phyloP scores from a whole-genome alignment of 768 basidiomycete species.

The Leucogyrophana mollusca region DNA sequence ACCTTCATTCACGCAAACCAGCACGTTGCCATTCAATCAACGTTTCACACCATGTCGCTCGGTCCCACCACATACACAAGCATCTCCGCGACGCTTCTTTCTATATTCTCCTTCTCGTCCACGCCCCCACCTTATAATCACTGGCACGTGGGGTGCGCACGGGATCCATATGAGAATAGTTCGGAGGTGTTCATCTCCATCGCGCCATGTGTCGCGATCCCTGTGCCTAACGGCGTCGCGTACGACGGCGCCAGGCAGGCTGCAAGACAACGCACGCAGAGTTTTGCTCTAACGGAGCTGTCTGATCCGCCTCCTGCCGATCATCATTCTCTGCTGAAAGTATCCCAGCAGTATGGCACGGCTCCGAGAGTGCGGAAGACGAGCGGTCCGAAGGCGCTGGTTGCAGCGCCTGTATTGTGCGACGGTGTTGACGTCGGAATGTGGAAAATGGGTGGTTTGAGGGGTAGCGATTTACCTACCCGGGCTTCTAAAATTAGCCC shows the following conservation, averaged over 20 bases:
- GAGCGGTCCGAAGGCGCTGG: too few species aligned
- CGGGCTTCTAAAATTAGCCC: too few species aligned
- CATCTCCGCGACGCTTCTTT: not conserved
- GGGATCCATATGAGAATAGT: not conserved
- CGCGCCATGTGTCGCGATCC: not conserved
- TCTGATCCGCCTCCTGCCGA: too few species aligned
- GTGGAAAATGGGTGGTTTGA: too few species aligned
- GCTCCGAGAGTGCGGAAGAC: too few species aligned
- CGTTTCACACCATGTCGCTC: not conserved
- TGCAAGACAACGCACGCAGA: too few species aligned
- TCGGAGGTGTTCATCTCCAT: slow-evolving; percentile 5
- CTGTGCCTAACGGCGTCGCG: slow-evolving; percentile 1
- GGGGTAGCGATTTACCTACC: too few species aligned
- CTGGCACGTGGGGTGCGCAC: not conserved
- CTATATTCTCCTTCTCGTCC: not conserved
- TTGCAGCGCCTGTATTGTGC: too few species aligned
- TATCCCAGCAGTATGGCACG: too few species aligned
- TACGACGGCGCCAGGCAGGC: not conserved
- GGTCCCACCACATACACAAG: not conserved
- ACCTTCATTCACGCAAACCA: not conserved
- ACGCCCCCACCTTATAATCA: slow-evolving; percentile 5
- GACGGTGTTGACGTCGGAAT: too few species aligned
- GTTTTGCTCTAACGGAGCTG: too few species aligned
- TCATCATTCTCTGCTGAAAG: too few species aligned
- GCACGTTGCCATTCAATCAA: not conserved